Base-by-base conservation (phyloP, 2,329 filamentous ascomycete species). In the Neofusicoccum kwambonambiense region DNA sequence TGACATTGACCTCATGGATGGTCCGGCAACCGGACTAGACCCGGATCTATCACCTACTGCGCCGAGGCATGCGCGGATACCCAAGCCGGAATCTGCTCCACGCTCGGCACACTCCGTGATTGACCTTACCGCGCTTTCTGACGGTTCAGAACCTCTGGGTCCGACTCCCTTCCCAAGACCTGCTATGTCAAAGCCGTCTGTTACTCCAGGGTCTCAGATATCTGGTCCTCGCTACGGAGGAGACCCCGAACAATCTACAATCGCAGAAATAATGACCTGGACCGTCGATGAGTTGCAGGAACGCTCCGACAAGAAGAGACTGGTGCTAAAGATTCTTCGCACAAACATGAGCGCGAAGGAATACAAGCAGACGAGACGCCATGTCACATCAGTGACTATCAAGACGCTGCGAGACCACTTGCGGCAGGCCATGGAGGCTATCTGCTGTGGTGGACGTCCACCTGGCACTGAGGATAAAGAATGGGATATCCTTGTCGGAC, bases 271-370 rank as follows among this genome's bases (percentile, higher is more conserved):
- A 15, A 56, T 67, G 11, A 62, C 35, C 3, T 77, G 79, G 72
- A 63, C 66, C 4, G 81, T 76, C 73, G 62, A 67, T 3, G 63
- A 74, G 1, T 70, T 85, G 3, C 69, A 77, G 42, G 72, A 75
- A 8, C 70, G 73, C 2, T 49, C 67, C 8, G 81, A 85, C 66
- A 73, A 81, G 11, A 77, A 79, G 44, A 76, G 80, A 5, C 70
- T 82, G 1, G 67, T 84, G 22, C 77, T 82, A 56, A 80, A 81
- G 60, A 67, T 78, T 1, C 69, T 84, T 42, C 52, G 54, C 22
- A 35, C 35, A 19, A 35, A 11, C 3, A 58, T 35, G 17, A 45
- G 3, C 13, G 2, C 3, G 5, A 45, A 44, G 19, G 52, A 57
- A 3, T 65, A 63, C 27, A 34, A 27, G 9, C n/a, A 22, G 6